Evolutionary conservation across 352 stramenopile genomes (phyloP).

Genomic region (Phytophthora kernoviae): DNA sequence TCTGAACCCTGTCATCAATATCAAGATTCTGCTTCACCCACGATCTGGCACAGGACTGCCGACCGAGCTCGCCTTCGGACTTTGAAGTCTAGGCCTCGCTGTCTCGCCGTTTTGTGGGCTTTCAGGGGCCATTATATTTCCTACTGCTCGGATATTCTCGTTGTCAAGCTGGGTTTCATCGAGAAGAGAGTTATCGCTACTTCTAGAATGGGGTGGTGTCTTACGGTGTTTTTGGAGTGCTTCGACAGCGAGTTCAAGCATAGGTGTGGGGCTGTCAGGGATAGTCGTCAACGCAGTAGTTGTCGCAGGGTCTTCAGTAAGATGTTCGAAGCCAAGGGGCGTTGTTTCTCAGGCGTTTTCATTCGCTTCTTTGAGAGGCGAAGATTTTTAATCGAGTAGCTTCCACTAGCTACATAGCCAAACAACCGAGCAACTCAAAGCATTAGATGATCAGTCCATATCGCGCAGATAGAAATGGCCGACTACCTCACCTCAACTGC

Average conservation of each 20-base stretch:
- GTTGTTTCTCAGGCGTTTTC: slow-evolving; percentile 6
- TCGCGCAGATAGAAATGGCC: background rate
- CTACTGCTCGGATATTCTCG: slow-evolving; percentile 27
- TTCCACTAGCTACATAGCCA: slow-evolving; percentile 27
- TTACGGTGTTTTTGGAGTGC: background rate
- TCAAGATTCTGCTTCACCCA: background rate
- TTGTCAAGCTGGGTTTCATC: slow-evolving; percentile 8
- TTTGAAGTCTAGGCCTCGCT: background rate
- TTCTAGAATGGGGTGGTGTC: background rate
- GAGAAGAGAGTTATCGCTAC: slow-evolving; percentile 7
- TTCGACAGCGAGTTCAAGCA: background rate
- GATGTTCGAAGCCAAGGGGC: background rate
- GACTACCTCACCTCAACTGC: slow-evolving; percentile 49
- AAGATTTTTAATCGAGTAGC: slow-evolving; percentile 29
- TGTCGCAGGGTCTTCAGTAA: background rate
- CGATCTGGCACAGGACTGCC: background rate
- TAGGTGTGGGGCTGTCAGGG: background rate
- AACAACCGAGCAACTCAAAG: background rate
- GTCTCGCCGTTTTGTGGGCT: background rate
- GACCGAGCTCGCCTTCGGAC: background rate
- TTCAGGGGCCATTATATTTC: slow-evolving; percentile 10
- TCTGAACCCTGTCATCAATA: slow-evolving; percentile 22
- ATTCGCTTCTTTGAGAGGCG: slow-evolving; percentile 22
- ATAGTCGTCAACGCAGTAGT: background rate
- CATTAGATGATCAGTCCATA: background rate